Conservation (phyloP, 495 filamentous ascomycete genomes). For the Thozetella sp. region DNA sequence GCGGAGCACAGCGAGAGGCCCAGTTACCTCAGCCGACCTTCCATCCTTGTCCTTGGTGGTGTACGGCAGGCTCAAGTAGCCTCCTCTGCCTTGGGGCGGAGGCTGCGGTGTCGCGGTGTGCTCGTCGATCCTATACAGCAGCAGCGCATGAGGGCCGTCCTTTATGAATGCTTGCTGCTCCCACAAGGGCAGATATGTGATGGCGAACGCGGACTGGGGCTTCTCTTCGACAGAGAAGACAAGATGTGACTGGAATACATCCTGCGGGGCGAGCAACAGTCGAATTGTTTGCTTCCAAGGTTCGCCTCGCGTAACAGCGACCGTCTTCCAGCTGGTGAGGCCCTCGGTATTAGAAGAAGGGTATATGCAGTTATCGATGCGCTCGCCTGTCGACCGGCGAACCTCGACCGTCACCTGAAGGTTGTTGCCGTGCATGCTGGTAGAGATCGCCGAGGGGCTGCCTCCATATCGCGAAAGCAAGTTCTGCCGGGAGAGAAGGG, state of each 20-base stretch:
- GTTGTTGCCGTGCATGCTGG: constrained; percentile 63
- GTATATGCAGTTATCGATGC: constrained; percentile 85
- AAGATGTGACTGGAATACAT: constrained; percentile 83
- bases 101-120: constrained; percentile 61
- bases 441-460: constrained; percentile 71
- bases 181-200: constrained; percentile 94
- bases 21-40: constrained; percentile 72
- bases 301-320: constrained; percentile 74
- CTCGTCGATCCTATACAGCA: constrained; percentile 91
- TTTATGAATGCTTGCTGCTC: constrained; percentile 86
- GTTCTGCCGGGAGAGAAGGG: constrained; percentile 73
- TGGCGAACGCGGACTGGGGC: constrained; percentile 82
- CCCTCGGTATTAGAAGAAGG: constrained; percentile 76
- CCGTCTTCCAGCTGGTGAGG: constrained; percentile 84
- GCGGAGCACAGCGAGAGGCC: constrained; percentile 72
- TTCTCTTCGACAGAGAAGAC: constrained; percentile 87
- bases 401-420: constrained; percentile 91
- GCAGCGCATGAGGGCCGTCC: constrained; percentile 79
- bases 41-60: constrained; percentile 64
- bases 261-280: constrained; percentile 75
- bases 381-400: constrained; percentile 72
- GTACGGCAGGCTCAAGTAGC: constrained; percentile 85
- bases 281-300: constrained; percentile 87
- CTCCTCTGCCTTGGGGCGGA: constrained; percentile 63
- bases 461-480: constrained; percentile 78